A percentile compares a stretch with the other conserved stretches of the same genome.
Conservation (phyloP, 2,329 filamentous ascomycete genomes). For the Colletotrichum simmondsii region DNA sequence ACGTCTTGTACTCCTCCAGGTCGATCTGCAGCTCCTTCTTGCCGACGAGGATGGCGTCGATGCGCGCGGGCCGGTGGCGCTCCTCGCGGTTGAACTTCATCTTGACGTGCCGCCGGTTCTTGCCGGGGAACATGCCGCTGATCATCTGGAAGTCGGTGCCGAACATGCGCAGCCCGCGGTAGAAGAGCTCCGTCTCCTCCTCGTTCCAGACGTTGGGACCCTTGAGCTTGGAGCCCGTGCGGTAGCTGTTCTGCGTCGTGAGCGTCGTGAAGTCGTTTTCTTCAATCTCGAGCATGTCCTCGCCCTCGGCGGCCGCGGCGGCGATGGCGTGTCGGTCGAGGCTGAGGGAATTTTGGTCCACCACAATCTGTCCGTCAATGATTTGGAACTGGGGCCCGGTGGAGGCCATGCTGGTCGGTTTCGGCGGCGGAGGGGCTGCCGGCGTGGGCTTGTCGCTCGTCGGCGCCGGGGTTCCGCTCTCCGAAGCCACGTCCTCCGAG, state of each 20-base stretch:
- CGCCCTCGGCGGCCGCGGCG: constrained; percentile 57
- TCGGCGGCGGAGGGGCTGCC: constrained; percentile 38
- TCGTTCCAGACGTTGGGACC: constrained; percentile 76
- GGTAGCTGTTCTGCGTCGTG: constrained; percentile 76
- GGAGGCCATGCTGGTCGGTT: constrained; percentile 31
- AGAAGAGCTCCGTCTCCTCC: constrained; percentile 80
- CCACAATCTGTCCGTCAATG: constrained; percentile 77
- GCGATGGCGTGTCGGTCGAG: constrained; percentile 76
- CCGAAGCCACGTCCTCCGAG: constrained; percentile 34
- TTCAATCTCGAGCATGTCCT: constrained; percentile 72
- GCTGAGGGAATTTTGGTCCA: constrained; percentile 74
- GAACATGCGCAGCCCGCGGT: constrained; percentile 78
- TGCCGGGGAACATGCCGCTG: constrained; percentile 77
- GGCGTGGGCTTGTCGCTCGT: not conserved
- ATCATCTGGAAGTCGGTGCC: constrained; percentile 89
- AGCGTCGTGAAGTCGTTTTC: constrained; percentile 82
- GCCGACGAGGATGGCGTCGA: constrained; percentile 73
- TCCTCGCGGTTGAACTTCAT: constrained; percentile 87
- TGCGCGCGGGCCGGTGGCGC: constrained; percentile 68
- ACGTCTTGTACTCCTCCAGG: constrained; percentile 69
- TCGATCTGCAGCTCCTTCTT: constrained; percentile 68
- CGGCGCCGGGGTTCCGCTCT: constrained; percentile 33
- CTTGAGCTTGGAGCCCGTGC: constrained; percentile 68
- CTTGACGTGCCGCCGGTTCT: constrained; percentile 80
- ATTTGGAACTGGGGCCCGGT: constrained; percentile 69